phyloP scores from a whole-genome alignment of 805 yeast genomes.

The Candida wancherniae region DNA sequence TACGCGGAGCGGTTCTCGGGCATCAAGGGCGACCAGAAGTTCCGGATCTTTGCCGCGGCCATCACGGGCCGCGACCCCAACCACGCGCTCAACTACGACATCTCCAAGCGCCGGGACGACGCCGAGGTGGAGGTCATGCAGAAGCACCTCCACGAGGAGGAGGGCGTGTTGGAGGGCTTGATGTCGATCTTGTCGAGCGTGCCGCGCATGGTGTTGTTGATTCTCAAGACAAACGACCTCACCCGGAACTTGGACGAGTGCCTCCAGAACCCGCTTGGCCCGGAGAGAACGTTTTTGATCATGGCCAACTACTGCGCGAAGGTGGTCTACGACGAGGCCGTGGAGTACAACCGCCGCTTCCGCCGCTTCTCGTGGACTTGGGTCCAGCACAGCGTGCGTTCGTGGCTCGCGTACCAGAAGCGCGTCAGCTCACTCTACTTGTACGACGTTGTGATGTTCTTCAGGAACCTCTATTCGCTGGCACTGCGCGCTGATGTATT shows the following conservation, averaged over 20 bases:
- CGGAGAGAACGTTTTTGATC: slow-evolving; percentile 80
- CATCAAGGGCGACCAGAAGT: slow-evolving; percentile 64
- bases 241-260: slow-evolving; percentile 85
- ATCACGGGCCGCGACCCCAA: slow-evolving; percentile 90
- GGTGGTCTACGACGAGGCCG: slow-evolving; percentile 67
- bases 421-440: slow-evolving; percentile 28
- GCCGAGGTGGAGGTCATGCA: slow-evolving; percentile 70
- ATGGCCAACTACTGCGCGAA: slow-evolving; percentile 87
- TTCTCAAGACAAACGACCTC: slow-evolving; percentile 89
- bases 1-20: slow-evolving; percentile 80
- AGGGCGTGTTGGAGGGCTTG: slow-evolving; percentile 63
- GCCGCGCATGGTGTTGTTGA: slow-evolving; percentile 81
- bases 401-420: slow-evolving; percentile 34
- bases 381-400: slow-evolving; percentile 13
- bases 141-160: slow-evolving; percentile 48
- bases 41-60: slow-evolving; percentile 85
- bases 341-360: slow-evolving; percentile 32
- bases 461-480: slow-evolving; percentile 12
- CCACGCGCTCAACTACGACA: slow-evolving; percentile 63
- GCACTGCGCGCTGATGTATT: no score
- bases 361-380: slow-evolving; percentile 19
- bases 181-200: slow-evolving; percentile 74
- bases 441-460: slow-evolving; percentile 30
- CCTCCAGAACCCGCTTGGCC: slow-evolving; percentile 77
- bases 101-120: slow-evolving; percentile 46